Base-by-base conservation (phyloP, 495 filamentous ascomycete genomes). In the Aspergillus nidulans region DNA sequence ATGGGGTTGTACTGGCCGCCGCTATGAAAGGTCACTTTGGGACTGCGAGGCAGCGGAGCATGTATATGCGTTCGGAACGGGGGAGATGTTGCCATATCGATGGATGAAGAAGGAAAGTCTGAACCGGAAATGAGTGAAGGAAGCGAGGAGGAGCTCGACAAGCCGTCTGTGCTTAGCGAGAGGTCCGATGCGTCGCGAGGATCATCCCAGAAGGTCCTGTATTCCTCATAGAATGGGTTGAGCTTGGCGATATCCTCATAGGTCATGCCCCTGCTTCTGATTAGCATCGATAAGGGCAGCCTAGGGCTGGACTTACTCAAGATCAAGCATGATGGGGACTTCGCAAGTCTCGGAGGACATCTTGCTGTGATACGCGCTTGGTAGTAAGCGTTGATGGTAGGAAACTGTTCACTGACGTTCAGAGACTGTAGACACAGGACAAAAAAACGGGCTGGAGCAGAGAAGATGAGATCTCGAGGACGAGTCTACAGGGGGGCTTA, bases 151-250 rank as follows among this genome's bases (percentile, higher is more conserved):
- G 38, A 28, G 30, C 44, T 52, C 0, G 58, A 55, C 16, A 48
- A 56, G 21, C 36, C 16, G 46, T 42, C 52, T 4, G 39, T 53
- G 32, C 49, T 58, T 3, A 47, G 41, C 1, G 49, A 41, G 23
- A 19, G 48, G 18, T 41, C 39, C 4, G 40, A 25, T 4, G 10
- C 25, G 6, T 53, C 44, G 3, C 48, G 46, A 8, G 53, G 32
- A 10, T 32, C 32, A 25, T 56, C 36, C 65, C 65, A 64, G 52
- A 65, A 63, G 16, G 43, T 18, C 21, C 38, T 51, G 40, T 60
- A 61, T 13, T 69, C 63, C 6, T 65, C 58, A 25, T 63, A 62
- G 44, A 68, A 69, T 4, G 69, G 68, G 46, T 73, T 73, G 49
- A 68, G 60, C 41, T 67, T 68, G 15, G 60, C 52, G 25, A 72